Base-by-base conservation (phyloP, 805 yeast species). In the Kuraishia borneana region DNA sequence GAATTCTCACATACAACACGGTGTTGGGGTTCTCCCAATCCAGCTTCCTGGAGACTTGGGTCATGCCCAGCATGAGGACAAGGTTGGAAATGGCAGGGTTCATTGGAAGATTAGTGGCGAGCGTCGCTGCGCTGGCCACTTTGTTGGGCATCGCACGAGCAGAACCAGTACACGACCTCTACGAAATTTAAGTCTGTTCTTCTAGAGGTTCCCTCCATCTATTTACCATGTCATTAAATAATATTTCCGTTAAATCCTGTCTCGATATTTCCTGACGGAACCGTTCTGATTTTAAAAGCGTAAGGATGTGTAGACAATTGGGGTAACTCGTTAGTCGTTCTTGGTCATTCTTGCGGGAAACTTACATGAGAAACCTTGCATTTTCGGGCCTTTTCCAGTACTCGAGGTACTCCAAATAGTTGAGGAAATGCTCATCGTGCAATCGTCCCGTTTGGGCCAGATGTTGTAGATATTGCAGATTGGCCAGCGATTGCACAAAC, bases 401-500 rank as follows among this genome's bases (percentile, higher is more conserved):
- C 49, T 79, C 84, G 34, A 89, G 63, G 50, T 89, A 89, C 19
- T 76, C 67, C 40, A 89, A 59, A 50, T 89, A 89, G 39, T 74
- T 72, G 21, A 85, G 61, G 45, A 89, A 88, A 34, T 70, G 68
- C 20, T 69, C 75, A 46, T 82, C 79, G 45, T 80, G 78, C 9
- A 88, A 61, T 48, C 76, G 76, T 37, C 77, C 76, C 44, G 77
- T 82, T 54, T 88, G 96, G 2, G 96, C 95, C 18, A 89, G 63
- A 47, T 75, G 87, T 42, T 84, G 78, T 36, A 89, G 66, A 50
- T 88, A 89, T 53, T 81, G 95, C 30, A 89, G 76, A 54, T 89
- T 92, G 2, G 95, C 84, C 22, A 89, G 64, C 12, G 95, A 79
- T 57, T 89, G 97, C 3, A 89, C 94, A 57, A 89, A 89, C 71